Evolutionary conservation across 1,139 yeast species (phyloP), one percentile per base, ranked within the genome.

Genomic region (Saccharomyces hybrid): DNA sequence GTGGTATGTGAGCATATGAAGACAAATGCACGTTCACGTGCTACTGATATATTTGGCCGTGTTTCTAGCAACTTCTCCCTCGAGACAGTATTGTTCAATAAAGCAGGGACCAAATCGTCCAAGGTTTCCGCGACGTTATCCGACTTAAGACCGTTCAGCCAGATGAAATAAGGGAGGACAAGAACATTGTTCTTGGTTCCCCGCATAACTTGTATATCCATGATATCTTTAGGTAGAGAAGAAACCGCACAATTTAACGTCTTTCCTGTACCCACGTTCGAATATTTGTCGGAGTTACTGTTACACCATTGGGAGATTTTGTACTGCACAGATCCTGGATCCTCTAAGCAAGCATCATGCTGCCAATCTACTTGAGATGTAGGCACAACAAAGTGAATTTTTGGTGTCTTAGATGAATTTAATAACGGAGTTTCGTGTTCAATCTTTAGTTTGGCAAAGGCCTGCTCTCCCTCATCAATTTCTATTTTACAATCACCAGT

Each of bases 341-440:
- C 79, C 49, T 80, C 85, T 7, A 79, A 72, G 11, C 71, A 65
- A 4, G 96, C 89, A 65, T 86, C 86, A 58, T 82, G 95, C 5
- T 72, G 74, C 98, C 99, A 93, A 70, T 93, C 96, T 0, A 80
- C 68, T 62, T 84, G 83, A 13, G 95, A 95, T 0, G 97, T 89
- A 1, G 96, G 84, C 0, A 91, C 83, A 19, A 90, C 71, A 32
- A 89, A 73, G 62, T 91, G 97, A 25, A 86, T 66, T 5, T 83
- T 85, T 55, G 82, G 83, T 2, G 86, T 83, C 59, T 78, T 78
- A 0, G 95, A 83, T 2, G 90, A 76, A 55, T 86, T 83, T 81
- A 87, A 89, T 38, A 93, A 75, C 5, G 82, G 78, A 31, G 73
- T 70, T 7, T 73, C 80, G 8, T 71, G 70, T 7, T 83, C 84